Conservation (phyloP, 139 green algal species). For the Astrephomene gubernaculifera region DNA sequence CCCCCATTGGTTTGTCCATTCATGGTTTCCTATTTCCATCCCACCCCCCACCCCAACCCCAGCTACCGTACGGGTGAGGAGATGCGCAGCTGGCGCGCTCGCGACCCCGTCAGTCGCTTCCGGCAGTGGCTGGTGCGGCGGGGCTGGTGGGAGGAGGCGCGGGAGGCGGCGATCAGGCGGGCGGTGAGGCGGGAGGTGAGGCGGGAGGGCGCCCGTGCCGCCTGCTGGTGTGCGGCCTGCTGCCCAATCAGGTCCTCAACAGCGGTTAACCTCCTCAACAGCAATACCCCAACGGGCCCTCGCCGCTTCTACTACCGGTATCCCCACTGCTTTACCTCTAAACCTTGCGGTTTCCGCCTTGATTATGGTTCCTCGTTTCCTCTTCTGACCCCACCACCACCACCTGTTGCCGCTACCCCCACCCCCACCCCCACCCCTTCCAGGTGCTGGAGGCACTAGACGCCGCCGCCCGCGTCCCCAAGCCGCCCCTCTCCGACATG, state of each 20-base stretch:
- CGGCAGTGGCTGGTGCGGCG: constrained; percentile 67
- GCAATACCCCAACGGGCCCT: background rate
- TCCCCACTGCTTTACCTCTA: background rate
- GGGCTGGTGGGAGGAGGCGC: constrained; percentile 79
- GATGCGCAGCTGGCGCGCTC: constrained; percentile 81
- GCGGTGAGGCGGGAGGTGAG: constrained; percentile 59
- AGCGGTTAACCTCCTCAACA: background rate
- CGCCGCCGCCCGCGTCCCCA: constrained; percentile 65
- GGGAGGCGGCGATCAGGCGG: constrained; percentile 65
- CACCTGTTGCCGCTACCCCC: background rate
- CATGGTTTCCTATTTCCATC: too few species aligned
- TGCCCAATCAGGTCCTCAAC: background rate
- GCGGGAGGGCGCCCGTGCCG: background rate
- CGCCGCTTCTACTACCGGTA: background rate
- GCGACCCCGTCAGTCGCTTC: constrained; percentile 89
- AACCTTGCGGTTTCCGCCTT: background rate
- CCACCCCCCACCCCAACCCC: too few species aligned
- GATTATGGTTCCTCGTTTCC: background rate
- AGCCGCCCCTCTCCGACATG: constrained; percentile 73
- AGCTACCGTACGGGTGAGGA: constrained; percentile 86
- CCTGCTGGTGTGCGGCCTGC: background rate
- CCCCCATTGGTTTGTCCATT: too few species aligned
- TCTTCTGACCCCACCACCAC: background rate
- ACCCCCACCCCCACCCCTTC: background rate
- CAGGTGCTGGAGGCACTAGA: constrained; percentile 79